Base-by-base conservation (phyloP, 345 rosid species). In the Brassica cretica region DNA sequence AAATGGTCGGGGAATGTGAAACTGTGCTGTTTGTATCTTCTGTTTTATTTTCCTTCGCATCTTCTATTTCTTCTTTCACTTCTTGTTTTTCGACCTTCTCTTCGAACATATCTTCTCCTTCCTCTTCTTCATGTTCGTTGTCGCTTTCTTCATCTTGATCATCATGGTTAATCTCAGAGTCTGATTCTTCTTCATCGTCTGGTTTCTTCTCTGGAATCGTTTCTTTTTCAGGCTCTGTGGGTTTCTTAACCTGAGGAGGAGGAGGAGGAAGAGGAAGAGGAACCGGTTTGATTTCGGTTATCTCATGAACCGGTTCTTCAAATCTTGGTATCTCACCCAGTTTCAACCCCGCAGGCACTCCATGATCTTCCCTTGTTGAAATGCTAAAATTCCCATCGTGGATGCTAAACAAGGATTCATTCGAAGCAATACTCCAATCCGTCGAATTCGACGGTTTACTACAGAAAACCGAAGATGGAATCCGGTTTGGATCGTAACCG, bases 381-480 rank as follows among this genome's bases (percentile, higher is more conserved):
- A 86, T 84, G 82, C 86, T 85, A 44, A 67, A 80, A 35, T 81
- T 88, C 18, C 88, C 90, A 70, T 90, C 75, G 21, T 87, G 91
- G 78, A 96, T 87, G 66, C 98, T 96, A 35, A 93, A 96, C 80
- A 96, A 78, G 0, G 98, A 93, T 73, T 96, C 98, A 30, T 89
- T 96, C 2, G 99, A 96, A 68, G 98, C 89, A 1, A 82, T 77
- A 14, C 99, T 96, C 99, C 99, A 93, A 0, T 93, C 99, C 46
- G 58, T 32, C 0, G 86, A 80, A 33, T 74, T 84, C 2, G 81
- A 15, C 24, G 92, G 83, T 71, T 81, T 87, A 9, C 60, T 61
- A 3, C 81, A 65, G 37, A 96, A 96, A 73, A 91, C 49, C 12
- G 94, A 69, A 10, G 89, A 76, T 0, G 99, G 96, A 64, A 96